Evolutionary conservation across 2,329 filamentous ascomycete genomes (phyloP), one percentile per base, ranked within the genome.

Genomic region (Phyllosticta citrichinensis): DNA sequence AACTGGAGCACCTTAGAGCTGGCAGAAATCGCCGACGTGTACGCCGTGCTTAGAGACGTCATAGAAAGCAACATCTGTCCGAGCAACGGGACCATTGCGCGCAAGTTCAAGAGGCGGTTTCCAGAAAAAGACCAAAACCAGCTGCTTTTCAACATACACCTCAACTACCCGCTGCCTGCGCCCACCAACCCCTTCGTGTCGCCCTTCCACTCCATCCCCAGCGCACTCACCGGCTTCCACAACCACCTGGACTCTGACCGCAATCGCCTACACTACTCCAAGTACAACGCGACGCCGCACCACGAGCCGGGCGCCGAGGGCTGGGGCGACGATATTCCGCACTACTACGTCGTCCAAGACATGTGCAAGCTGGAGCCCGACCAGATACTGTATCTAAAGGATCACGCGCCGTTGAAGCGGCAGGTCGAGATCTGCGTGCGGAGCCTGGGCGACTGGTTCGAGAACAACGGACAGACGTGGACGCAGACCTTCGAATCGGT

Each of bases 311-410:
- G 80, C 8, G 74, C 75, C n/a, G 82, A 85, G 69, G 83, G 83
- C 24, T 86, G 83, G 83, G 83, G 83, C 30, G 83, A 86, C 65
- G 83, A 85, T 60, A 82, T 85, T 56, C 75, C 77, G 14, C 83
- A 86, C 63, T 86, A 86, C 68, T 86, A 86, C 65, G 75, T 86
- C 5, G 79, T 86, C 3, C 81, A 86, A 65, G 83, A 86, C 63
- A 84, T 85, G 79, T 74, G 86, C 71, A 86, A 86, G 70, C 73
- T 86, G 47, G 80, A 85, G 62, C 83, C 83, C 0, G 80, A 78
- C 50, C 82, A 86, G 68, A 75, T 86, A 9, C 66, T 86, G 63
- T 82, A 78, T 74, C 69, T 86, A 60, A 79, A 79, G 60, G 80
- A 84, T 63, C 76, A 83, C 64, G 80, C 80, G 52, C 78, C 78